Conservation (phyloP, 805 yeast species). For the Saturnispora besseyi region DNA sequence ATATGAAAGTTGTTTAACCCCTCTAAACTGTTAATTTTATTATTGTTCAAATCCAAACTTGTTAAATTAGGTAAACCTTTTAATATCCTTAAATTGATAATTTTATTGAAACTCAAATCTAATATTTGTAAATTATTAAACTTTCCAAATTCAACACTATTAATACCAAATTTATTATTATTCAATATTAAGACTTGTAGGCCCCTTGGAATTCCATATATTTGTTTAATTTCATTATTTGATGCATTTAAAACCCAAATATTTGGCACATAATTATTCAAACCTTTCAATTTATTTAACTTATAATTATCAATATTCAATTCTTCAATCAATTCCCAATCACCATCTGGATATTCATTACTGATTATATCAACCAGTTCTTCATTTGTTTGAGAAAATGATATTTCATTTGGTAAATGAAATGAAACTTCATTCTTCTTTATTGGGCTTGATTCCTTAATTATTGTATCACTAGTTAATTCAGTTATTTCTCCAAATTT, state of each 20-base stretch:
- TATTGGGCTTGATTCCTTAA: background rate
- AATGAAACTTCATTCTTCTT: slow-evolving; percentile 17
- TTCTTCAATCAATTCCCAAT: slow-evolving; percentile 35
- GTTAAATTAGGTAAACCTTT: slow-evolving; percentile 34
- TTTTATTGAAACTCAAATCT: slow-evolving; percentile 31
- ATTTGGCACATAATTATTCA: slow-evolving; percentile 37
- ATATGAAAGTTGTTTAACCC: slow-evolving; percentile 33
- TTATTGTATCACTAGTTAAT: slow-evolving; percentile 2
- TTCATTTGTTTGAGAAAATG: slow-evolving; percentile 40
- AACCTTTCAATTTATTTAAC: slow-evolving; percentile 35
- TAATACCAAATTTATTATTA: slow-evolving; percentile 31
- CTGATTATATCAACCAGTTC: slow-evolving; percentile 39
- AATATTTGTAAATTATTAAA: slow-evolving; percentile 35
- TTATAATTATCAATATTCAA: slow-evolving; percentile 29
- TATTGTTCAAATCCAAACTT: slow-evolving; percentile 31
- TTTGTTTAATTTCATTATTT: slow-evolving; percentile 32
- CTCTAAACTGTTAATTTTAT: slow-evolving; percentile 28
- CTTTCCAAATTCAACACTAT: slow-evolving; percentile 32
- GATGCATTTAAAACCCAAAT: slow-evolving; percentile 33
- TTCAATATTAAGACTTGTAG: slow-evolving; percentile 33
- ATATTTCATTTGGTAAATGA: slow-evolving; percentile 21
- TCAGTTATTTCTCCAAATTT: slow-evolving; percentile 1
- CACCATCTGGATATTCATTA: slow-evolving; percentile 31
- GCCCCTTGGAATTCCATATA: slow-evolving; percentile 37
- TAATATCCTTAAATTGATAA: slow-evolving; percentile 32